Evolutionary conservation across 225 moss, liverwort and hornwort genomes (phyloP).

Genomic region (Thuidium tamariscinum): DNA sequence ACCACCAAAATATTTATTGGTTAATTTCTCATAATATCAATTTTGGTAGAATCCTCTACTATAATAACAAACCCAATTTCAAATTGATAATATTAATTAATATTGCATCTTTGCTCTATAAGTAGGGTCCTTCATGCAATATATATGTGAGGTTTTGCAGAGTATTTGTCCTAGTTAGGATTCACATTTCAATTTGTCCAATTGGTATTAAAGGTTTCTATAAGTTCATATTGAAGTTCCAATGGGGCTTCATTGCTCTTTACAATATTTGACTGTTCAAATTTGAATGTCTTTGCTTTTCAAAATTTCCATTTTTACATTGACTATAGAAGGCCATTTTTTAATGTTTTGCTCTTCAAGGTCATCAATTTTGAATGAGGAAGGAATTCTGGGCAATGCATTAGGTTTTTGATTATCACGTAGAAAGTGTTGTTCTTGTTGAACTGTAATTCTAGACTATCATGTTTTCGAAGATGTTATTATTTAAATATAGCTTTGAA

Average conservation of each 20-base stretch:
- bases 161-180: not conserved
- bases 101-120: not conserved
- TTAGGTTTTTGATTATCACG: not conserved
- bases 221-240: not conserved
- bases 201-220: not conserved
- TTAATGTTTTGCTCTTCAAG: not conserved
- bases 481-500: accelerated
- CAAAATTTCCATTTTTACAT: accelerated
- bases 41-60: not conserved
- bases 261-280: not conserved
- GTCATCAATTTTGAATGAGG: not conserved
- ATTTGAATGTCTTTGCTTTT: accelerated
- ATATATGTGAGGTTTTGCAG: accelerated
- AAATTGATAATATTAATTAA: not conserved
- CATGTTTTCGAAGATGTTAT: accelerated
- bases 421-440: not conserved
- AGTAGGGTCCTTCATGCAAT: not conserved
- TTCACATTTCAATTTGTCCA: not conserved
- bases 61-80: not conserved
- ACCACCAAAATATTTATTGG: accelerated
- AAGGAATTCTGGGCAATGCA: not conserved
- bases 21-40: not conserved
- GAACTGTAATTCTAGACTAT: not conserved
- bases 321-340: accelerated
- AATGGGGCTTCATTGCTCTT: not conserved